Base-by-base conservation (phyloP, 495 filamentous ascomycete species). In the Trichoderma reesei region DNA sequence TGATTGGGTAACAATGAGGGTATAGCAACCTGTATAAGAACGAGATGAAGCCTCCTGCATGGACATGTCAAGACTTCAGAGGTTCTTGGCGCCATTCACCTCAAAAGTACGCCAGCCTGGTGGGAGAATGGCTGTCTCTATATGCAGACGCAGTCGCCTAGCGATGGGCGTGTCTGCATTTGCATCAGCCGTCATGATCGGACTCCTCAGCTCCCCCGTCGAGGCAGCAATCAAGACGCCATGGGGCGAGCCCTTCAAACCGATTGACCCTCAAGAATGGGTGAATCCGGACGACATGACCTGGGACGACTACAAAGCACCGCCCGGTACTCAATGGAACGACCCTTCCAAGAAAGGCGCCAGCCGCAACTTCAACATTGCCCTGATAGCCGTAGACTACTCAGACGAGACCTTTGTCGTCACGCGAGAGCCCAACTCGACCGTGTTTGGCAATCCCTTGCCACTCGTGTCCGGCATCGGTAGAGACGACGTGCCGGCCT, bases 201-300 rank as follows among this genome's bases (percentile, higher is more conserved):
- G n/a, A n/a, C 16, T 48, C 18, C 44, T 48, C 7, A 18, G 44
- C n/a, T n/a, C 1, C 44, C 44, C 14, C 7, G 44, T 7, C 3
- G 44, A 48, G 7, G 44, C 44, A 18, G 14, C n/a, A 6, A 5
- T n/a, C 6, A 18, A 48, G 18, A 6, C 44, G 5, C n/a, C 16
- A 48, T 48, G 56, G 56, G 26, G 62, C 4, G 72, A 75, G 59
- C 72, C 74, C n/a, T 77, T 76, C 65, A 67, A 69, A 16, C 64
- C 74, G 11, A 66, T 76, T n/a, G 73, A 76, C 63, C 69, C 68
- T 42, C 75, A 77, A 66, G 71, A 73, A 36, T 70, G 73, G 70
- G 74, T 75, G 9, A 75, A 76, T 65, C 76, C 76, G 4, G 76
- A 76, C 59, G 73, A 75, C 64, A 78, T 78, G 75, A 78, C 76